Evolutionary conservation across 179 eudicot species (phyloP), one percentile per base, ranked within the genome.

Genomic region (Nepenthes alata): DNA sequence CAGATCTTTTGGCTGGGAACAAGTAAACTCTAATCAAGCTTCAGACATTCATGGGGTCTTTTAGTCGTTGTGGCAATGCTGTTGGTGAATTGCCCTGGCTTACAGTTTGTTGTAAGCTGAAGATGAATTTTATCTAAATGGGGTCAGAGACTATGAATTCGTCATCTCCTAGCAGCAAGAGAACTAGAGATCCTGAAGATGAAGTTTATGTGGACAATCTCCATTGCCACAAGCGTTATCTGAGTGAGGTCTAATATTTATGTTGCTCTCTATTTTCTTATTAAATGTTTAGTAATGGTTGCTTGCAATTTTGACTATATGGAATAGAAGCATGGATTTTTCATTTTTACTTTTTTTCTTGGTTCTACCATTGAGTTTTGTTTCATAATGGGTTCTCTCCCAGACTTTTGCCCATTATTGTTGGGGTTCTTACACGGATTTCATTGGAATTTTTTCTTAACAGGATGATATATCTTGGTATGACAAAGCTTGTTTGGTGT

Each of bases 151-250:
- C 83, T 49, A 79, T 25, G 57, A 7, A 68, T 6, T 62, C 79
- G 69, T 59, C 83, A 44, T 79, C 95, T 45, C 85, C 87, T 36
- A 74, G 75, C 73, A 79, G 77, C 11, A 88, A 91, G 72, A 76
- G 96, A 62, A 78, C 72, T 47, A 81, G 97, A 75, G 95, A 91
- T 73, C 96, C 91, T 11, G 96, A 86, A 84, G 96, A 89, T 62
- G 95, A 89, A 65, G 89, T 91, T 65, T 89, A 91, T 59, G 50
- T 91, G 49, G 98, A 91, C 60, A 91, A 91, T 85, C 89, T 91
- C 37, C 79, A 84, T 72, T 82, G 87, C 35, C 98, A 91, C 75
- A 91, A 89, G 73, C 98, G 98, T 67, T 91, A 91, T 58, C 91
- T 91, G 14, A 86, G 87, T 62, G 95, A 91, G 91, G 98, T 83